A percentile compares a stretch with the other conserved stretches of the same genome.
These are phyloP conservation scores for Aspergillus arachidicola DNA, from an alignment of 2,329 filamentous ascomycete genomes.

Conservation along the genomic window DNA sequence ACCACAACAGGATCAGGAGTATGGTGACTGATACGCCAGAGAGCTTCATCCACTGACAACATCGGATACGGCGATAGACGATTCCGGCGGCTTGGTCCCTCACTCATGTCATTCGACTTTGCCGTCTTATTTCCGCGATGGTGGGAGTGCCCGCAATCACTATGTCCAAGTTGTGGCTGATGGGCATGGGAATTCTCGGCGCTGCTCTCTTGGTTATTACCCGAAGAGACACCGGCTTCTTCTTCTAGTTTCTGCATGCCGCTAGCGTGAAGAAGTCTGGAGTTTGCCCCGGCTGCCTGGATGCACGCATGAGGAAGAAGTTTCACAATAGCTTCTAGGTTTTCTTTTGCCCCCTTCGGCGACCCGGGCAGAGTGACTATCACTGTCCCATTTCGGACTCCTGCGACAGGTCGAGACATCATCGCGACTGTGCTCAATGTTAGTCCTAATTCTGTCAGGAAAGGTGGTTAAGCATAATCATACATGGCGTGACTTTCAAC, in stretches of 20 bases:
- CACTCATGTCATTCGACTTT: slow-evolving; percentile 61
- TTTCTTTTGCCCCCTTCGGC: slow-evolving; percentile 92
- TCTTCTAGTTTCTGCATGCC: slow-evolving; percentile 81
- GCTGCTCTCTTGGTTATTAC: slow-evolving; percentile 18
- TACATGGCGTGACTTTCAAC: slow-evolving; percentile 84
- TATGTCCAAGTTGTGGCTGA: slow-evolving; percentile 49
- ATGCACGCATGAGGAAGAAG: slow-evolving; percentile 91
- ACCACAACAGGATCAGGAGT: slow-evolving; percentile 66
- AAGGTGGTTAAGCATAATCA: slow-evolving; percentile 37
- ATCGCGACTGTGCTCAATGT: slow-evolving; percentile 70
- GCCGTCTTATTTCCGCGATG: slow-evolving; percentile 55
- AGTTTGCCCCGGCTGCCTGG: slow-evolving; percentile 82
- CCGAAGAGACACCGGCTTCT: slow-evolving; percentile 67
- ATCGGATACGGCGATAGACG: slow-evolving; percentile 90
- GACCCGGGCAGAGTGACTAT: slow-evolving; percentile 91
- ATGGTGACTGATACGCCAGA: slow-evolving; percentile 70
- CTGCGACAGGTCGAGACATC: slow-evolving; percentile 93
- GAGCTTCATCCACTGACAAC: slow-evolving; percentile 80
- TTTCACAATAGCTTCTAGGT: slow-evolving; percentile 83
- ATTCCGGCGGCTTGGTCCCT: slow-evolving; percentile 68
- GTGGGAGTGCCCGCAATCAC: slow-evolving; percentile 70
- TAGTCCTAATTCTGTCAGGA: slow-evolving; percentile 15
- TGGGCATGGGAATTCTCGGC: slow-evolving; percentile 60
- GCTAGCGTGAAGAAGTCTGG: slow-evolving; percentile 74
- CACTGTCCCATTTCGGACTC: slow-evolving; percentile 76